phyloP scores from a whole-genome alignment of 768 basidiomycete genomes.

The Mycena floridula region DNA sequence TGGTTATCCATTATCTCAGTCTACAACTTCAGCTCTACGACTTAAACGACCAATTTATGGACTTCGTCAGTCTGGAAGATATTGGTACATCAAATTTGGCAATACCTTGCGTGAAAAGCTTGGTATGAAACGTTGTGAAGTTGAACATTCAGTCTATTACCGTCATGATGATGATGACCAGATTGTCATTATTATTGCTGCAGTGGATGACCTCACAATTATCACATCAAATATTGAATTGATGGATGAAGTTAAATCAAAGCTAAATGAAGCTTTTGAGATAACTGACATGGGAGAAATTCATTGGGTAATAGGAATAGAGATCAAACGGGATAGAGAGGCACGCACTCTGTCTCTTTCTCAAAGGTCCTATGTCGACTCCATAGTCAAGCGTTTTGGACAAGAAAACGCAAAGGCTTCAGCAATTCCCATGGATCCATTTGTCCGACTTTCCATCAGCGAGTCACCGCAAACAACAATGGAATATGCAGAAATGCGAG shows the following conservation, averaged over 20 bases:
- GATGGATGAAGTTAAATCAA: constrained; percentile 11
- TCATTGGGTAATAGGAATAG: constrained; percentile 22
- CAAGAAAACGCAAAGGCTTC: constrained; percentile 9
- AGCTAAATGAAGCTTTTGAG: constrained; percentile 14
- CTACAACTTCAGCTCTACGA: too few relatives aligned
- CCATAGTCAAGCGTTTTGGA: constrained; percentile 16
- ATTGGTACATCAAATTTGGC: constrained; percentile 9
- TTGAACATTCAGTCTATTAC: constrained; percentile 16
- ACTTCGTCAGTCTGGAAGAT: constrained; percentile 7
- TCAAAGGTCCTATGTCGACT: constrained; percentile 16
- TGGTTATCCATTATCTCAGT: constrained; percentile 10
- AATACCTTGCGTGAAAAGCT: constrained; percentile 4
- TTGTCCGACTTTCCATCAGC: neutral
- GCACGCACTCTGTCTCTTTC: constrained; percentile 10
- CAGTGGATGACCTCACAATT: constrained; percentile 20
- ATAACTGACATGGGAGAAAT: constrained; percentile 22
- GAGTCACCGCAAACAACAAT: neutral
- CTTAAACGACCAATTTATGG: too few relatives aligned
- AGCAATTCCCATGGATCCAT: constrained; percentile 1
- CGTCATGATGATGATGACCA: constrained; percentile 4
- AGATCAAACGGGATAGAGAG: constrained; percentile 9
- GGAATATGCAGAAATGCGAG: constrained; percentile 9
- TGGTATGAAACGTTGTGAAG: constrained; percentile 8
- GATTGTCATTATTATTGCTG: constrained; percentile 12
- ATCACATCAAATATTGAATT: constrained; percentile 4